Evolutionary conservation across 176 grass and related monocot species (phyloP).

Genomic region (Canna indica): DNA sequence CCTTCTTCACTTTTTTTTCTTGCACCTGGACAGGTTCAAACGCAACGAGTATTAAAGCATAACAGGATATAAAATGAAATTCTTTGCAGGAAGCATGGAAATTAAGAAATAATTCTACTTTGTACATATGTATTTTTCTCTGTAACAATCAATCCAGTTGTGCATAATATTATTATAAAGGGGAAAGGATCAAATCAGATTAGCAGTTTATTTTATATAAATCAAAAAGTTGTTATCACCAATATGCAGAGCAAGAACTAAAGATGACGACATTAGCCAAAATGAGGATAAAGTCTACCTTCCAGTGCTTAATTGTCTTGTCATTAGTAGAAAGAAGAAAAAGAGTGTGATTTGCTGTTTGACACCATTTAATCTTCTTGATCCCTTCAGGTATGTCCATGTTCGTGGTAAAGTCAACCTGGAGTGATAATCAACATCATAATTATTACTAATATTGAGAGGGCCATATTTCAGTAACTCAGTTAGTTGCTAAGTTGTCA

Average conservation of each 20-base stretch:
- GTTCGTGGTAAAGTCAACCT: slow-evolving; percentile 98
- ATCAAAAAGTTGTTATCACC: too few relatives aligned
- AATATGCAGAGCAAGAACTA: too few relatives aligned
- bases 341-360: slow-evolving; percentile 50
- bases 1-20: slow-evolving; percentile 96
- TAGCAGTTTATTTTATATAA: too few relatives aligned
- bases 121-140: too few relatives aligned
- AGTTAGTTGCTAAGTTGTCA: too few relatives aligned
- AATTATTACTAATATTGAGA: not conserved
- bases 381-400: slow-evolving; percentile 99
- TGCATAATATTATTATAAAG: too few relatives aligned
- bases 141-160: too few relatives aligned
- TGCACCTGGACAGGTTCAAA: slow-evolving; percentile 54
- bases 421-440: not conserved
- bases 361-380: slow-evolving; percentile 95
- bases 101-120: too few relatives aligned
- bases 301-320: slow-evolving; percentile 97
- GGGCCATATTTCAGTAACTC: not conserved
- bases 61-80: too few relatives aligned
- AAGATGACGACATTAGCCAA: too few relatives aligned
- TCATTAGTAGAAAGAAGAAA: slow-evolving; percentile 98
- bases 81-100: not conserved
- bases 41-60: slow-evolving; percentile 9
- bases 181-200: too few relatives aligned
- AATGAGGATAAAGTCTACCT: slow-evolving; percentile 41